Evolutionary conservation across 768 basidiomycete species (phyloP), one percentile per base, ranked within the genome.

Genomic region (Serpula lacrymans): DNA sequence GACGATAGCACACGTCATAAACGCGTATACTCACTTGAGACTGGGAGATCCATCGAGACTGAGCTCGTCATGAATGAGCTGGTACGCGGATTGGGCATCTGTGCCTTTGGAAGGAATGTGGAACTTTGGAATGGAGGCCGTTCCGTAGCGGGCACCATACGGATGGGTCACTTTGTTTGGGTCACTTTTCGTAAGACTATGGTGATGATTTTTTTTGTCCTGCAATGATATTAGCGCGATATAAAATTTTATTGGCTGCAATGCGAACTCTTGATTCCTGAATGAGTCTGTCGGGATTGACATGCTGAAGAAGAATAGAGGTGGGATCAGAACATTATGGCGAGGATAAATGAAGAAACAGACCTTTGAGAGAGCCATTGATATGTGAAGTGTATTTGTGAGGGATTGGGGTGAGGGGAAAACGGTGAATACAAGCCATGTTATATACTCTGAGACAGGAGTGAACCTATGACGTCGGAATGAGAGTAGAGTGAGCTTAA

Each of bases 61-160:
- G 35, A 82, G 57, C 63, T 78, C 74, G 65, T 89, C 88, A 45
- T 87, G 75, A 28, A 79, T 73, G 40, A 80, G 68, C 52, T 84
- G 59, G 48, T 78, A 78, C 5, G 74, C 62, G 1, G 57, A 40
- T 13, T 83, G 78, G 2, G 75, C 72, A 30, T 59, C 57, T 12
- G 76, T 62, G 3, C 88, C 88, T 67, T 74, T 80, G 27, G 68
- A 65, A 0, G 84, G 75, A 7, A 89, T 54, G 41, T 68, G 68
- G 60, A 74, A 88, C 57, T 86, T 89, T 12, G 86, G 85, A 38
- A 88, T 63, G 14, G 82, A 70, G n/a, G 53, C 57, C n/a, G 82
- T 81, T 12, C 74, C 74, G 55, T 86, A 87, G 31, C 81, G 77
- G 14, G 72, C 75, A 17, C 76, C 79, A 45, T 84, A 85, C 0